Evolutionary conservation across 257 asterid genomes (phyloP).

Genomic region (Salvia hispanica): DNA sequence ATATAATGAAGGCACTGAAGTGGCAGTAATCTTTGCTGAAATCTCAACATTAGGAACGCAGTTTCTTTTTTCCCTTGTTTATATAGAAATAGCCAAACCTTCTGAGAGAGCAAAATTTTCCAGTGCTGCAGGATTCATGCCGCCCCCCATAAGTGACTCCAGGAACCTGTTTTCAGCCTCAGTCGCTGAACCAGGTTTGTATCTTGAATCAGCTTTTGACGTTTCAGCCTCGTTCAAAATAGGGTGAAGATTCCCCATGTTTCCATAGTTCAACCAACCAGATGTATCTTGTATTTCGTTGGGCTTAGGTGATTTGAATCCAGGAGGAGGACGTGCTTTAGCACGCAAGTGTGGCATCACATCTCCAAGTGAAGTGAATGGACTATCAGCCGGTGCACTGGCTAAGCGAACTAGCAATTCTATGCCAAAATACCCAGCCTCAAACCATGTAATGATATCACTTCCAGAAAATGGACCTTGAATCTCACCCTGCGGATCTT

Average conservation of each 20-base stretch:
- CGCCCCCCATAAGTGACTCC: slow-evolving; percentile 86
- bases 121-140: slow-evolving; percentile 43
- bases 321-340: slow-evolving; percentile 96
- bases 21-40: background rate
- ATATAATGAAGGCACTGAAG: background rate
- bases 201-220: slow-evolving; percentile 57
- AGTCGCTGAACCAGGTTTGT: slow-evolving; percentile 46
- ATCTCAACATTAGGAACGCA: background rate
- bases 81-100: slow-evolving; percentile 52
- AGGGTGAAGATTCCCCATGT: slow-evolving; percentile 50
- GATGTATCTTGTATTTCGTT: slow-evolving; percentile 59
- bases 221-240: slow-evolving; percentile 57
- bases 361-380: slow-evolving; percentile 83
- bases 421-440: slow-evolving; percentile 93
- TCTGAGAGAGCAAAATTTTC: slow-evolving; percentile 71
- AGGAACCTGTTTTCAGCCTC: slow-evolving; percentile 86
- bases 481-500: slow-evolving; percentile 88
- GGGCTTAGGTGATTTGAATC: slow-evolving; percentile 78
- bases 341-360: slow-evolving; percentile 97
- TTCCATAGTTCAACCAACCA: slow-evolving; percentile 44
- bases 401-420: slow-evolving; percentile 90
- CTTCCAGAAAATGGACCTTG: slow-evolving; percentile 98
- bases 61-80: background rate
- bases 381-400: slow-evolving; percentile 65
- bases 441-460: slow-evolving; percentile 96